Evolutionary conservation across 1,284 basidiomycete genomes (phyloP).

Genomic region (Austroboletus rostrupii): DNA sequence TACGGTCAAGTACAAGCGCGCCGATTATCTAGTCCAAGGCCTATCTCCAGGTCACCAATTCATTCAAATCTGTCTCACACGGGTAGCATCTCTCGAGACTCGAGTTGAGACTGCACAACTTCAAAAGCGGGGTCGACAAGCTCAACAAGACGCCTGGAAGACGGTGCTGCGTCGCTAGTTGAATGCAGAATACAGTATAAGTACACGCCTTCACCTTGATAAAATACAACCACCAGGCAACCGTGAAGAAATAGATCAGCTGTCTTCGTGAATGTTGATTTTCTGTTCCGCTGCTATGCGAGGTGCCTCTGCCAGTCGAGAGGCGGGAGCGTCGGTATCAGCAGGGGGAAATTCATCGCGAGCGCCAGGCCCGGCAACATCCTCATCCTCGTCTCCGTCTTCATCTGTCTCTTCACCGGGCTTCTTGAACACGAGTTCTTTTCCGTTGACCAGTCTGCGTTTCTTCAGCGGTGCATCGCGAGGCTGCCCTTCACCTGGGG

Average conservation of each 20-base stretch:
- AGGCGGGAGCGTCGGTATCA: slow-evolving; percentile 4
- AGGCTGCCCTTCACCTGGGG: slow-evolving; percentile 18
- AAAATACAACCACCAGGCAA: neutral
- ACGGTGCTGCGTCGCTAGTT: slow-evolving; percentile 5
- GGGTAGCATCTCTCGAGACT: no score
- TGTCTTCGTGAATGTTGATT: slow-evolving; percentile 52
- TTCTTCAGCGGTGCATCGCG: slow-evolving; percentile 43
- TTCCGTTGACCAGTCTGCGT: slow-evolving; percentile 52
- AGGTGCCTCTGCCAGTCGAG: slow-evolving; percentile 12
- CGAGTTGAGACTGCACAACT: no score
- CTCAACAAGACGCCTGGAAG: no score
- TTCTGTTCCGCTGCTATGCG: slow-evolving; percentile 36
- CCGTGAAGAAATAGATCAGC: slow-evolving; percentile 22
- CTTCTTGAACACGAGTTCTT: slow-evolving; percentile 52
- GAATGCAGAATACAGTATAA: slow-evolving; percentile 4
- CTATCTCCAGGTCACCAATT: no score
- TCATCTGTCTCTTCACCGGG: slow-evolving; percentile 51
- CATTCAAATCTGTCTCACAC: no score
- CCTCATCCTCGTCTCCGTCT: slow-evolving; percentile 35
- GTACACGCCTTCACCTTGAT: slow-evolving; percentile 11
- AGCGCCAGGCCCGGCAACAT: slow-evolving; percentile 2
- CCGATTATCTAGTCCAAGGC: no score
- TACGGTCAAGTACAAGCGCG: no score
- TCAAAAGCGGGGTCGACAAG: no score
- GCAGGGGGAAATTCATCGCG: slow-evolving; percentile 10